These are phyloP conservation scores for Fusarium sp. DNA, from an alignment of 2,329 filamentous ascomycete genomes.

Conservation along the genomic window DNA sequence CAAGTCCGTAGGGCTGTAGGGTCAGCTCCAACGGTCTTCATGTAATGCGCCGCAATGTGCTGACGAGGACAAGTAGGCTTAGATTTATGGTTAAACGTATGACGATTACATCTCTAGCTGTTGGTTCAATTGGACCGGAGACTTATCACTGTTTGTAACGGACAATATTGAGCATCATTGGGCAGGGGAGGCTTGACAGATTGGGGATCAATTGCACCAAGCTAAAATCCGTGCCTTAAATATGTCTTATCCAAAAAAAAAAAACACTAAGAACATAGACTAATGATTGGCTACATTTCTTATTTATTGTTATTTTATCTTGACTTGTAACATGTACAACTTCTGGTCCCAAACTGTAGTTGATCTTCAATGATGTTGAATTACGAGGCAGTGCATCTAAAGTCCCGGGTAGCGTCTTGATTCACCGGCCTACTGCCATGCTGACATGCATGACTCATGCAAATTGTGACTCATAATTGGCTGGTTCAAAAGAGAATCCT, in stretches of 20 bases:
- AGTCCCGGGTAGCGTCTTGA: neutral
- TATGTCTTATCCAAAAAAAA: no score
- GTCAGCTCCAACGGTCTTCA: neutral
- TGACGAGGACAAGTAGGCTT: neutral
- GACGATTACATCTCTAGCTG: neutral
- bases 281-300: no score
- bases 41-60: neutral
- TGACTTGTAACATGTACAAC: no score
- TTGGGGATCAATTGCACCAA: no score
- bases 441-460: neutral
- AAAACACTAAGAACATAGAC: no score
- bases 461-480: neutral
- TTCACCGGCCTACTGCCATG: neutral
- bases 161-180: no score
- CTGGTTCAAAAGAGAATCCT: neutral
- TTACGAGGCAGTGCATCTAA: neutral
- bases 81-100: neutral
- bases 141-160: no score
- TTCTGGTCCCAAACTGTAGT: rapidly evolving
- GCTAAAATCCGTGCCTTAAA: no score
- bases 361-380: neutral
- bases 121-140: no score
- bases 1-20: constrained; percentile 1
- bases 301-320: no score
- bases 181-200: no score